These are phyloP conservation scores for Fusarium hainanense DNA, from an alignment of 2,329 filamentous ascomycete genomes.

Conservation along the genomic window DNA sequence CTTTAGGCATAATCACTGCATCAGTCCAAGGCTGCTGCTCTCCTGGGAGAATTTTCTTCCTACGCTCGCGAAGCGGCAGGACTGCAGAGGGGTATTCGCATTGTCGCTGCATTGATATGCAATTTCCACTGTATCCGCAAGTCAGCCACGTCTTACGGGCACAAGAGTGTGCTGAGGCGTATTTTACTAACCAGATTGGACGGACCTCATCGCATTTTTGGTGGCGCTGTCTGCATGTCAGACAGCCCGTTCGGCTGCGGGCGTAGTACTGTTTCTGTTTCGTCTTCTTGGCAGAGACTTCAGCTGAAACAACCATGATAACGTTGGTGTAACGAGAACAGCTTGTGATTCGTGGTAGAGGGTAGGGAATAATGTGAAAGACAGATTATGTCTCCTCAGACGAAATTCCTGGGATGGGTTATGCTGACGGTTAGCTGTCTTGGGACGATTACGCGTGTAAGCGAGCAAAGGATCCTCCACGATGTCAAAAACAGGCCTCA, in stretches of 20 bases:
- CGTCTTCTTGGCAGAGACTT: background rate
- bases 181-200: constrained; percentile 32
- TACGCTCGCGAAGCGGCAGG: constrained; percentile 35
- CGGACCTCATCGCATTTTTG: constrained; percentile 36
- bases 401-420: background rate
- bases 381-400: background rate
- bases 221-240: constrained; percentile 38
- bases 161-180: background rate
- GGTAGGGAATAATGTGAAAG: background rate
- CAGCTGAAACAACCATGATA: background rate
- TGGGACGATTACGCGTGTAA: constrained; percentile 24
- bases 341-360: background rate
- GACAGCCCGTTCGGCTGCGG: constrained; percentile 40
- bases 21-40: constrained; percentile 37
- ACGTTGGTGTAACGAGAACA: too few species aligned
- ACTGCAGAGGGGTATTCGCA: constrained; percentile 26
- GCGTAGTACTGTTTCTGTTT: constrained; percentile 17
- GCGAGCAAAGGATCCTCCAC: background rate
- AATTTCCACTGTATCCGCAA: constrained; percentile 23
- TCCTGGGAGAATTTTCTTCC: constrained; percentile 29
- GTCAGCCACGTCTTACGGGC: background rate
- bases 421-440: background rate
- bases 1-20: background rate
- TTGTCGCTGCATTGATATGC: background rate
- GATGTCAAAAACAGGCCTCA: background rate